A percentile compares a stretch with the other conserved stretches of the same genome.
phyloP scores from a whole-genome alignment of 2,329 filamentous ascomycete genomes.

The Lasiodiplodia citricola region DNA sequence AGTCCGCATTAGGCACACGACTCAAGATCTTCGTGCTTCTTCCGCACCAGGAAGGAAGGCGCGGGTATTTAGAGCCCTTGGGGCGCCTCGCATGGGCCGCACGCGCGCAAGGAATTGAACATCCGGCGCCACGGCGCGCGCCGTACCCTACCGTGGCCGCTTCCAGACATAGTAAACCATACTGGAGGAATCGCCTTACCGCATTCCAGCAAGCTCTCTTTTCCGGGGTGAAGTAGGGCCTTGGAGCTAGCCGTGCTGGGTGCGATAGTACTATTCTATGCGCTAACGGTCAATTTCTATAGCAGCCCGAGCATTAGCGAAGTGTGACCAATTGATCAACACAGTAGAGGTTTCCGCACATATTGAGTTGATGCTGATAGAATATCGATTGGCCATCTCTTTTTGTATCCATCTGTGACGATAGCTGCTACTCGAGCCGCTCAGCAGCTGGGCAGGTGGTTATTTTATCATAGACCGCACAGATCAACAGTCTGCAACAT shows the following conservation, averaged over 20 bases:
- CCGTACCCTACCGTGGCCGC: neutral
- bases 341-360: too few species aligned
- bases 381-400: neutral
- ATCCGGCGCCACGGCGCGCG: neutral
- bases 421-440: neutral
- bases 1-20: neutral
- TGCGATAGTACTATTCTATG: neutral
- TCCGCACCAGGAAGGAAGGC: neutral
- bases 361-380: neutral
- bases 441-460: neutral
- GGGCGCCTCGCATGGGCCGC: neutral
- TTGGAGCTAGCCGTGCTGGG: neutral
- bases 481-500: neutral
- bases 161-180: neutral
- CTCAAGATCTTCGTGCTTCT: neutral
- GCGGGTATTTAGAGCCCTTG: too few species aligned
- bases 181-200: neutral
- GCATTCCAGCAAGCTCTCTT: neutral
- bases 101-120: neutral
- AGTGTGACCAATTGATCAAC: neutral
- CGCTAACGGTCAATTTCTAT: neutral
- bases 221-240: neutral
- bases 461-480: neutral
- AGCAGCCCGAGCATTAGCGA: neutral
- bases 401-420: neutral